Evolutionary conservation across 2,329 filamentous ascomycete genomes (phyloP), one percentile per base, ranked within the genome.

Genomic region (Apiospora sp.): DNA sequence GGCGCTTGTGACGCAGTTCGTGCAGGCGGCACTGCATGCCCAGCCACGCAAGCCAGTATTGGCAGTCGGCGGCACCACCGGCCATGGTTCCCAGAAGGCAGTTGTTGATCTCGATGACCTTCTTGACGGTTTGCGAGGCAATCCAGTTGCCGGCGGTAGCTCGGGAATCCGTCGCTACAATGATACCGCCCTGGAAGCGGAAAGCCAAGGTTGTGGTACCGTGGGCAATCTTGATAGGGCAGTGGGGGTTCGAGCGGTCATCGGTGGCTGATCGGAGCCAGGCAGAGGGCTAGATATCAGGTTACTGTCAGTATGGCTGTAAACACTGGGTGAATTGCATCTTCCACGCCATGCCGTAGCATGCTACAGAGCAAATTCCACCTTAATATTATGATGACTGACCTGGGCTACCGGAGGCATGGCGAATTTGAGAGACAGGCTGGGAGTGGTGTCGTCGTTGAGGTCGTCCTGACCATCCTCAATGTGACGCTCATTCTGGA

Each of bases 141-240:
- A 99, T 99, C 96, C 96, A 99, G 90, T 96, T 97, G 80, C 96
- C 96, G 43, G 96, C 96, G 68, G 96, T 98, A 74, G 96, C 96
- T 86, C 96, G 92, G 74, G 96, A 99, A 86, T 99, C 96, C 73
- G 96, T 99, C 71, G 96, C 96, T 70, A 99, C 96, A 81, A 99
- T 97, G 86, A 99, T 98, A 82, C 96, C 96, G 80, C 95, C 95
- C 86, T 98, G 92, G 89, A 98, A 99, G 82, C 96, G 92, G 90
- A 99, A 99, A 75, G 95, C 96, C 75, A 99, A 92, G 70, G 96
- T 99, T 73, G 96, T 99, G 74, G 96, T 99, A 82, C 96, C 96
- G 90, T 99, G 96, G 76, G 96, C 96, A 80, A 99, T 95, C 90
- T 99, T 99, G 90, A 99, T 99, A 78, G 96, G 96, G 85, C 95